Evolutionary conservation across 2,329 filamentous ascomycete genomes (phyloP), one percentile per base, ranked within the genome.

Genomic region (Aspergillus spinulosporus): DNA sequence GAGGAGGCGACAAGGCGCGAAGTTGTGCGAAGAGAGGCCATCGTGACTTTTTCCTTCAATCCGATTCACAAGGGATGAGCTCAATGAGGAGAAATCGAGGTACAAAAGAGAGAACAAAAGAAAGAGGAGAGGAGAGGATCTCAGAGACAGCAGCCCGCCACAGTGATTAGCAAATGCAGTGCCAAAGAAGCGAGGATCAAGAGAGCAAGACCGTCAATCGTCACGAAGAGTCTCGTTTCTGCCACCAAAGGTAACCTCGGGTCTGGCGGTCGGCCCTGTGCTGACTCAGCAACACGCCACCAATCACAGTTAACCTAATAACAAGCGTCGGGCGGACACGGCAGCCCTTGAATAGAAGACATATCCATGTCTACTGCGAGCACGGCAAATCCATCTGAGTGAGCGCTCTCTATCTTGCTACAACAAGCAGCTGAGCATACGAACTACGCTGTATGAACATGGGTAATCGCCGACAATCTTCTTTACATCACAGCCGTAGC

Each of bases 11-110:
- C 63, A 53, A 79, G 67, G 65, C 76, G 76, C 64, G 76, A 76
- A 45, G 77, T 75, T 57, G 77, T 71, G 63, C 77, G 78, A 68
- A 80, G 74, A 66, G 77, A 75, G 64, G 78, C 75, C 78, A 80
- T 80, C 65, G 66, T 65, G 69, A 55, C 48, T 49, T 56, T 58
- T 47, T 49, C 42, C 49, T 58, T 58, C 45, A 52, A 57, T 55
- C 49, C 45, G 54, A 39, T 58, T 52, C 51, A 45, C 36, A 11
- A 36, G 36, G 28, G 49, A 28, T 40, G 42, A 39, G 29, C 14
- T 5, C 34, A 37, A 37, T 37, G 15, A 11, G 28, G 43, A 32
- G 46, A 39, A 37, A 48, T 50, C 46, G 52, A 51, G 31, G 2
- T 34, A 50, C 21, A 21, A 21, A 12, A 42, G 31, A 21, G 15